Percentiles rank a stretch among this genome's conserved stretches.
These are phyloP conservation scores for Daldinia childiae DNA, from an alignment of 495 filamentous ascomycete species.

Conservation along the genomic window DNA sequence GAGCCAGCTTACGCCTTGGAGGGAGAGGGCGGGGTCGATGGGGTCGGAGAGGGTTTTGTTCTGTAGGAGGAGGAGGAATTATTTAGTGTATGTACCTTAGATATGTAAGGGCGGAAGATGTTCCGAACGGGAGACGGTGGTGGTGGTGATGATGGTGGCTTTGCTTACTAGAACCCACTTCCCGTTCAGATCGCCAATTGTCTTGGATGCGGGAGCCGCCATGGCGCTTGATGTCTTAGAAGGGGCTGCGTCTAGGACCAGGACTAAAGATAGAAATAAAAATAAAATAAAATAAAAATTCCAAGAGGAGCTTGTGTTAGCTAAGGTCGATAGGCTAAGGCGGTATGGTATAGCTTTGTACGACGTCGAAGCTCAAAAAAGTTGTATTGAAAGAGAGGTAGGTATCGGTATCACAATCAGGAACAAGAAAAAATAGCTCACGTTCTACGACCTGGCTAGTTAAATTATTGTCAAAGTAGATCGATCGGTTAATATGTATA, in stretches of 20 bases:
- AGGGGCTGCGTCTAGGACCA: not conserved
- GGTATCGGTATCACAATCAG: not conserved
- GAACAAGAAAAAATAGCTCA: not conserved
- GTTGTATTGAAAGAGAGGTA: not conserved
- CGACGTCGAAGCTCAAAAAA: no score
- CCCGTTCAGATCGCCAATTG: slow-evolving; percentile 77
- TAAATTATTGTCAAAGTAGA: not conserved
- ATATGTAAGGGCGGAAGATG: not conserved
- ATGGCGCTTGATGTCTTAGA: slow-evolving; percentile 59
- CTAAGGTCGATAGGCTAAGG: not conserved
- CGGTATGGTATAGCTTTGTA: not conserved
- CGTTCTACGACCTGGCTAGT: not conserved
- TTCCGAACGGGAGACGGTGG: not conserved
- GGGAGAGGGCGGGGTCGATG: slow-evolving; percentile 73
- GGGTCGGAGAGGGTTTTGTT: slow-evolving; percentile 81
- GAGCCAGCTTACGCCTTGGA: slow-evolving; percentile 88
- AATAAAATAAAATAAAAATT: not conserved
- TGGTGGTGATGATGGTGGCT: slow-evolving; percentile 19
- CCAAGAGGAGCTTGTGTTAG: not conserved
- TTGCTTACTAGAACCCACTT: slow-evolving; percentile 77
- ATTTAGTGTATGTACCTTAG: no score
- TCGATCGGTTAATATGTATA: not conserved
- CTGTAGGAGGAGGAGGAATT: not conserved
- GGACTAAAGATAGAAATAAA: not conserved
- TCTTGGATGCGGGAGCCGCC: slow-evolving; percentile 81